These are phyloP conservation scores for Excoecaria agallocha DNA, from an alignment of 345 rosid species.

Conservation along the genomic window DNA sequence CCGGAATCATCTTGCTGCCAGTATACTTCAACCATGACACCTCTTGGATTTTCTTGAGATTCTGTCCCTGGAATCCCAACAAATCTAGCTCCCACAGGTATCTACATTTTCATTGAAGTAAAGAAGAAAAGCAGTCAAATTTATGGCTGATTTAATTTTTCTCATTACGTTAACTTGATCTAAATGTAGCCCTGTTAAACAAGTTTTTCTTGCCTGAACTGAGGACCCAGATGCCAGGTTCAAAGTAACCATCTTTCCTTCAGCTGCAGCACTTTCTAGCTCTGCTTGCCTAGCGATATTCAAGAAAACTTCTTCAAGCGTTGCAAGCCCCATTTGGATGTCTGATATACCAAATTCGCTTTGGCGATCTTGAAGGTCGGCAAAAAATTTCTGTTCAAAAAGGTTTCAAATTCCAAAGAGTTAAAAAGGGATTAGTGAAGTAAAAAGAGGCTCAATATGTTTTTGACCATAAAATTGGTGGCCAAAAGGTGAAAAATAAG, in stretches of 20 bases:
- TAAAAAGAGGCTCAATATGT: neutral
- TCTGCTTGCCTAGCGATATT: constrained; percentile 94
- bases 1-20: constrained; percentile 90
- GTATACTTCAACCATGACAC: constrained; percentile 85
- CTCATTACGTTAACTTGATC: neutral
- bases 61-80: constrained; percentile 73
- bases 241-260: constrained; percentile 62
- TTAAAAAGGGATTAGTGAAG: too few species aligned
- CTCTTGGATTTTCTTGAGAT: constrained; percentile 56
- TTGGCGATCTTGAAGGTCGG: constrained; percentile 71
- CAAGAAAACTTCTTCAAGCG: constrained; percentile 96
- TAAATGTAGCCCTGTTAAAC: neutral
- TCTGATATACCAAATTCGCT: constrained; percentile 66
- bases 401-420: constrained; percentile 13
- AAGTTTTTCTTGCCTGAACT: constrained; percentile 43
- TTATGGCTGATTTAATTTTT: neutral
- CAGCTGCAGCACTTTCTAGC: constrained; percentile 81
- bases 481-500: neutral
- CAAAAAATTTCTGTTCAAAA: constrained; percentile 46
- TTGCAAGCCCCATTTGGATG: constrained; percentile 83
- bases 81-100: constrained; percentile 78
- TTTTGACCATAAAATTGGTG: neutral
- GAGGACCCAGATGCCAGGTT: constrained; percentile 62
- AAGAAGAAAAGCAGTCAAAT: neutral
- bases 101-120: constrained; percentile 40